Base-by-base conservation (phyloP, 257 asterid genomes). In the Fraxinus excelsior region DNA sequence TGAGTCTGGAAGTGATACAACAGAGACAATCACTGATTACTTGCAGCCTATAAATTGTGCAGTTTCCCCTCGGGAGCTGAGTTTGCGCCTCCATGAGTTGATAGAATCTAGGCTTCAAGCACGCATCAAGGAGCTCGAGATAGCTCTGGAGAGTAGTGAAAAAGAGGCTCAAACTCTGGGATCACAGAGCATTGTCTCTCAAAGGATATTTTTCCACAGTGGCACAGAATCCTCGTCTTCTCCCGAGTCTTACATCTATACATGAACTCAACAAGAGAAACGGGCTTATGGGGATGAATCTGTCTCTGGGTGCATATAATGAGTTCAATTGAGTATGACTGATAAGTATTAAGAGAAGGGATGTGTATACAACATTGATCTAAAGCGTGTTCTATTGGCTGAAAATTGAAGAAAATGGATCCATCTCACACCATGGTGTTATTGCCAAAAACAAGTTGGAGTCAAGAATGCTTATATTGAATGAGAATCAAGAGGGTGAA, bases 1-100 rank as follows among this genome's bases (percentile, higher is more conserved):
- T 3, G 86, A 83, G 4, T 83, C 82, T 5, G 88, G 75, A 58
- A 40, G 71, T 14, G 81, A 71, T 65, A 77, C 85, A 44, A 81
- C 76, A 69, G 82, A 35, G 18, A 73, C 75, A 31, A 21, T 65
- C 37, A 79, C 73, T 38, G 70, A 40, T 34, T 69, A 32, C 82
- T 76, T 80, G 34, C 80, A 73, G 37, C 91, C 91, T 68, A 82
- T 80, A 78, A 84, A 92, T 73, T 86, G 86, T 37, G 85, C 89
- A 28, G 91, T 90, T 83, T 86, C 88, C 31, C 96, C 94, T 19
- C 78, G 83, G 81, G 92, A 92, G 81, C 86, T 92, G 81, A 87
- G 85, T 72, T 75, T 84, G 69, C 83, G 89, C 26, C 90, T 90
- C 70, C 96, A 92, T 11, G 88, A 90, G 85, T 51, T 90, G 79